Evolutionary conservation across 768 basidiomycete species (phyloP).

Genomic region (Albatrellus ellisii): DNA sequence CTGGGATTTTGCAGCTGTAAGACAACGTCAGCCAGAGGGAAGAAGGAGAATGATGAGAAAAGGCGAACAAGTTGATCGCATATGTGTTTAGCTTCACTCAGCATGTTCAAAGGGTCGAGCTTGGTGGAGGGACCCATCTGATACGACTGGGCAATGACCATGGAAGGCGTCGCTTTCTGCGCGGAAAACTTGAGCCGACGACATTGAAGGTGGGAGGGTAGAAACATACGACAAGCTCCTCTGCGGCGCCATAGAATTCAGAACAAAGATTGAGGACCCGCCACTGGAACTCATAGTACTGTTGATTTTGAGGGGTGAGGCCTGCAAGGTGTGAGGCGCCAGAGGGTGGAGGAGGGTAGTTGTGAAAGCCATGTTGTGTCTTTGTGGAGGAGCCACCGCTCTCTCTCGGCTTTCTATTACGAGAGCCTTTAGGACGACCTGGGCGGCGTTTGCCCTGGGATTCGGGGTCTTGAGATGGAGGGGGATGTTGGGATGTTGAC

Average conservation of each 20-base stretch:
- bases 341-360: conserved; percentile 9
- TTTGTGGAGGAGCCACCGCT: conserved; percentile 29
- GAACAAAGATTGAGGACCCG: conserved; percentile 69
- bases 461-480: conserved; percentile 18
- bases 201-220: conserved; percentile 4
- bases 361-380: conserved; percentile 19
- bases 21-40: conserved; percentile 8
- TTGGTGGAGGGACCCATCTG: conserved; percentile 56
- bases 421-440: conserved; percentile 69
- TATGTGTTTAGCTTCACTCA: conserved; percentile 62
- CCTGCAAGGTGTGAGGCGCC: conserved; percentile 22
- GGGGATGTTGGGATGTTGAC: conserved; percentile 18
- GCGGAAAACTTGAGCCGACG: conserved; percentile 1
- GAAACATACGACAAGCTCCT: conserved; percentile 64
- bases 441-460: conserved; percentile 50
- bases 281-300: conserved; percentile 83
- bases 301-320: conserved; percentile 53
- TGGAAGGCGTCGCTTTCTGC: conserved; percentile 45
- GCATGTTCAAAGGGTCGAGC: conserved; percentile 62
- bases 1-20: conserved; percentile 61
- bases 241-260: conserved; percentile 77
- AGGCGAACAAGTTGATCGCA: conserved; percentile 60
- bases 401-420: conserved; percentile 45
- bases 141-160: conserved; percentile 73
- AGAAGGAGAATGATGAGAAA: background rate